phyloP scores from a whole-genome alignment of 176 grass and related monocot species.

The Eleusine coracana region DNA sequence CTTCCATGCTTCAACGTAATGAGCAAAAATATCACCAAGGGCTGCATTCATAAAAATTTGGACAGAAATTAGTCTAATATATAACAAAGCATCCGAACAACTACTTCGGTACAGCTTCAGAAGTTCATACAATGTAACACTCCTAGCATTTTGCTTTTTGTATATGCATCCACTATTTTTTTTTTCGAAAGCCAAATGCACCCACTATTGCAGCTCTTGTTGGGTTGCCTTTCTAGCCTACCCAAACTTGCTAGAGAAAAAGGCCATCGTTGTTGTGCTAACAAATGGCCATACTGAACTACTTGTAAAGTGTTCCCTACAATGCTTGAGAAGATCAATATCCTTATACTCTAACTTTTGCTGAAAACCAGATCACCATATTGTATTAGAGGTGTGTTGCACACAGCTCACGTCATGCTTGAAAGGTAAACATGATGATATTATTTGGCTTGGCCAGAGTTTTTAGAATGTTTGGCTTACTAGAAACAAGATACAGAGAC shows the following conservation, averaged over 20 bases:
- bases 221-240: neutral
- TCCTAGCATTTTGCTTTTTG: neutral
- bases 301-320: neutral
- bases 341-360: neutral
- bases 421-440: neutral
- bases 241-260: neutral
- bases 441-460: neutral
- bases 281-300: neutral
- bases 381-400: neutral
- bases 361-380: neutral
- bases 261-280: neutral
- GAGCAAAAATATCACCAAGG: slow-evolving; percentile 75
- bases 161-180: neutral
- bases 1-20: slow-evolving; percentile 87
- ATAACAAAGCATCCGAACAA: neutral
- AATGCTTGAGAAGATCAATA: slow-evolving; percentile 12
- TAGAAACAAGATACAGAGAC: neutral
- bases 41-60: slow-evolving; percentile 55
- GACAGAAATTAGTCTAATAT: slow-evolving; percentile 5
- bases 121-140: neutral
- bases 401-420: neutral
- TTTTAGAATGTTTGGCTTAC: neutral
- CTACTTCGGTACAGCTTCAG: neutral
- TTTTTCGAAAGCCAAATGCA: no score
- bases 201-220: neutral